These are phyloP conservation scores for Scopulariopsis brevicaulis DNA, from an alignment of 2,329 filamentous ascomycete genomes.

Conservation along the genomic window DNA sequence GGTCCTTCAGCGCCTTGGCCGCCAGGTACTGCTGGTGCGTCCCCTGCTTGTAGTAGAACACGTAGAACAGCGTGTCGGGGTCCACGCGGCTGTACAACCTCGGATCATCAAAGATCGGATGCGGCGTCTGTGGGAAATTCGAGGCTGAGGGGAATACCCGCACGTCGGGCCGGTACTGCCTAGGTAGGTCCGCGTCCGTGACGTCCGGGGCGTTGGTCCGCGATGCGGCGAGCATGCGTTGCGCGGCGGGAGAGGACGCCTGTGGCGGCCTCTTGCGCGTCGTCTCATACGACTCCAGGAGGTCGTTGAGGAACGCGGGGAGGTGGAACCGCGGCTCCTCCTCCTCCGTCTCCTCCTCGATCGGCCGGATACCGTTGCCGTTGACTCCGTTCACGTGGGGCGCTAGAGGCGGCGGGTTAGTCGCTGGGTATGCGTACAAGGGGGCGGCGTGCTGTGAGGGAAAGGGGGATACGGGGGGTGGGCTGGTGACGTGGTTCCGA, in stretches of 20 bases:
- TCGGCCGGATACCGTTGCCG: slow-evolving; percentile 35
- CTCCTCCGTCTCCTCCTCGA: slow-evolving; percentile 26
- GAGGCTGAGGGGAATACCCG: slow-evolving; percentile 63
- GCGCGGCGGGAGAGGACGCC: slow-evolving; percentile 51
- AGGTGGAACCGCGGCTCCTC: slow-evolving; percentile 89
- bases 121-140: slow-evolving; percentile 87
- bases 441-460: neutral
- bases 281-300: slow-evolving; percentile 82
- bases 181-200: slow-evolving; percentile 69
- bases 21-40: slow-evolving; percentile 93
- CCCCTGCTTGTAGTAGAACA: slow-evolving; percentile 97
- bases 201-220: slow-evolving; percentile 64
- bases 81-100: slow-evolving; percentile 82
- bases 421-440: slow-evolving; percentile 4
- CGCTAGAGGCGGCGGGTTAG: slow-evolving; percentile 13
- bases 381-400: slow-evolving; percentile 29
- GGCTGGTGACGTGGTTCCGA: neutral
- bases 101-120: slow-evolving; percentile 84
- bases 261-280: slow-evolving; percentile 60
- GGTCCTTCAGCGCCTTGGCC: slow-evolving; percentile 92
- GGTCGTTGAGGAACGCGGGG: slow-evolving; percentile 75
- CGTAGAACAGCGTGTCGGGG: slow-evolving; percentile 93
- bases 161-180: slow-evolving; percentile 73
- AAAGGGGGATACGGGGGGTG: neutral
- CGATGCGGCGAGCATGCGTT: slow-evolving; percentile 66